These are phyloP conservation scores for Suhomyces choctaworum DNA, from an alignment of 1,139 yeast genomes.

Conservation along the genomic window DNA sequence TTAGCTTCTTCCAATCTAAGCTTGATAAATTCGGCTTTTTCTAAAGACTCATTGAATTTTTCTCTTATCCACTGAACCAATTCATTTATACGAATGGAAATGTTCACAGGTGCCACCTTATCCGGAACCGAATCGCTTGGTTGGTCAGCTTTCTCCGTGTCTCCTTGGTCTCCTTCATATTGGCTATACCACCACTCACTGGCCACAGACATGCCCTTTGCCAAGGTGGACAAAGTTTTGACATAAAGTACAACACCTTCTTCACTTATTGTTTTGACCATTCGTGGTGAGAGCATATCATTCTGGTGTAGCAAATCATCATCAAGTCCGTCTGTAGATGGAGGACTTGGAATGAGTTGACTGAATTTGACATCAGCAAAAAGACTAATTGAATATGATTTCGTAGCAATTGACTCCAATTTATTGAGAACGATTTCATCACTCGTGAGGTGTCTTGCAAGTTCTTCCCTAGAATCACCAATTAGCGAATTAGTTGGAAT, in stretches of 20 bases:
- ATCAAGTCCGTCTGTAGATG: constrained; percentile 49
- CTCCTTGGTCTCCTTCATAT: constrained; percentile 22
- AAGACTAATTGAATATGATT: constrained; percentile 83
- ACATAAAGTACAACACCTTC: constrained; percentile 87
- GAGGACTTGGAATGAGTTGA: constrained; percentile 79
- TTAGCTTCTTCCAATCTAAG: constrained; percentile 55
- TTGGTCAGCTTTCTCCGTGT: not conserved
- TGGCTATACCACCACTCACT: constrained; percentile 82
- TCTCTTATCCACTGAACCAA: constrained; percentile 93
- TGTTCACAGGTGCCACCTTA: constrained; percentile 14
- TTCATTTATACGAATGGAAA: constrained; percentile 58
- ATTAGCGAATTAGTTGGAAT: constrained; percentile 25
- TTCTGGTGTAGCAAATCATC: constrained; percentile 42
- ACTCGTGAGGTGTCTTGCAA: constrained; percentile 13
- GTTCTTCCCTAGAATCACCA: not conserved
- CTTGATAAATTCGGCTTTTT: constrained; percentile 79
- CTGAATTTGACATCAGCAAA: constrained; percentile 91
- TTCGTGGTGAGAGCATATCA: constrained; percentile 57
- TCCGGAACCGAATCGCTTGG: not conserved
- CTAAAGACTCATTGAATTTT: constrained; percentile 83
- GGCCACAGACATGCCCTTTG: constrained; percentile 82
- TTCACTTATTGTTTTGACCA: constrained; percentile 64
- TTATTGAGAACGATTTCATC: constrained; percentile 46
- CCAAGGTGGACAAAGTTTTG: constrained; percentile 76
- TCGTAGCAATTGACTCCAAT: constrained; percentile 79